A percentile compares a stretch with the other conserved stretches of the same genome.
Evolutionary conservation across 495 filamentous ascomycete species (phyloP).

Genomic region (Podospora appendiculata): DNA sequence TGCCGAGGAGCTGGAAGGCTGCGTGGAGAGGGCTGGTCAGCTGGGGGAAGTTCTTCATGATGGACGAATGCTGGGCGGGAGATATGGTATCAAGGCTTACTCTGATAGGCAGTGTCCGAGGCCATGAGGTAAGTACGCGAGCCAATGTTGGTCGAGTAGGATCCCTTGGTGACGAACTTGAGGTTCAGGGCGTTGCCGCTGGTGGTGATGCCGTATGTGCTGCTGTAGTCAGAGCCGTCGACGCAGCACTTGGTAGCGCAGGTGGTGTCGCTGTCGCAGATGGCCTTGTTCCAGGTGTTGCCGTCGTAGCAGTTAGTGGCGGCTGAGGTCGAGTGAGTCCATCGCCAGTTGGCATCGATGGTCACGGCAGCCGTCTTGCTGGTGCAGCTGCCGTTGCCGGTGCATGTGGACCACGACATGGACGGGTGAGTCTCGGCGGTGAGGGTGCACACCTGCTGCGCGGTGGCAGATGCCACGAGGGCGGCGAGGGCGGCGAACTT

Average conservation of each 20-base stretch:
- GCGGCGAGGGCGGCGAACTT: slow-evolving; percentile 31
- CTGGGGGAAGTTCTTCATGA: neutral
- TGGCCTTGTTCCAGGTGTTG: slow-evolving; percentile 36
- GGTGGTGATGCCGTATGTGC: slow-evolving; percentile 41
- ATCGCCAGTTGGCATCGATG: slow-evolving; percentile 48
- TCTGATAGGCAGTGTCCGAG: slow-evolving; percentile 43
- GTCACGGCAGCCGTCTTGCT: slow-evolving; percentile 30
- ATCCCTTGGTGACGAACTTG: slow-evolving; percentile 49
- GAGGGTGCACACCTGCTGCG: slow-evolving; percentile 52
- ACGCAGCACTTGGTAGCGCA: slow-evolving; percentile 41
- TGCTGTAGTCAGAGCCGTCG: slow-evolving; percentile 40
- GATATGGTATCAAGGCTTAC: slow-evolving; percentile 5
- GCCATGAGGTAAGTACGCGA: slow-evolving; percentile 52
- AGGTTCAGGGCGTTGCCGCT: slow-evolving; percentile 41
- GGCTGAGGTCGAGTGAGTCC: slow-evolving; percentile 31
- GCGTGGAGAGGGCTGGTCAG: neutral
- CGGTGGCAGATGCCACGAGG: slow-evolving; percentile 34
- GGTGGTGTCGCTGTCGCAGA: slow-evolving; percentile 27
- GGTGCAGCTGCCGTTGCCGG: slow-evolving; percentile 41
- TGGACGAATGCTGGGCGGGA: neutral
- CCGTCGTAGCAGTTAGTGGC: slow-evolving; percentile 44
- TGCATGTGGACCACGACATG: slow-evolving; percentile 51
- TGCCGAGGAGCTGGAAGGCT: slow-evolving; percentile 45
- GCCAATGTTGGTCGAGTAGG: slow-evolving; percentile 41
- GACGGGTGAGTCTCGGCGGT: slow-evolving; percentile 50